Percentiles rank a stretch among this genome's conserved stretches.
phyloP scores from a whole-genome alignment of 202 grass and related monocot genomes.

The Musa balbisiana region DNA sequence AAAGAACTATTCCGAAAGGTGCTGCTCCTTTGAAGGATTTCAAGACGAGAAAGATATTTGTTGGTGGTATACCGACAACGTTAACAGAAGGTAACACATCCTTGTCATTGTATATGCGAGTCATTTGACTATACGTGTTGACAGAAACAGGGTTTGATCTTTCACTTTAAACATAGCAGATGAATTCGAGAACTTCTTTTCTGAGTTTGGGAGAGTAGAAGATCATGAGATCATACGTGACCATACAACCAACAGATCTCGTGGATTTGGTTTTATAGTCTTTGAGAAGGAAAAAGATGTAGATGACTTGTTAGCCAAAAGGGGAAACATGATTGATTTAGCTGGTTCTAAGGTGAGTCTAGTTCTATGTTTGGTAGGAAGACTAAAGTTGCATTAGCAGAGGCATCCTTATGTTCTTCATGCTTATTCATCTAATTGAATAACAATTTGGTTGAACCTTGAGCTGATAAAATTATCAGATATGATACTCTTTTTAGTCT shows the following conservation, averaged over 20 bases:
- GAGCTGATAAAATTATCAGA: neutral
- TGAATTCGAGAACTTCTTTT: constrained; percentile 85
- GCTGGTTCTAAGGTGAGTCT: constrained; percentile 78
- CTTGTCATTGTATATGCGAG: neutral
- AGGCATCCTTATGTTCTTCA: neutral
- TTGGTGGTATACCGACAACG: constrained; percentile 56
- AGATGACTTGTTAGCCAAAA: constrained; percentile 90
- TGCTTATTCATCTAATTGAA: neutral
- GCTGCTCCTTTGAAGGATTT: constrained; percentile 83
- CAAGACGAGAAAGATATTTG: constrained; percentile 87
- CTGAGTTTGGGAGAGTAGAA: constrained; percentile 61
- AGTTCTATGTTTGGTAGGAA: constrained; percentile 22
- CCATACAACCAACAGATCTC: constrained; percentile 57
- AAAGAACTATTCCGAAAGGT: constrained; percentile 86
- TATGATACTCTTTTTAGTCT: too few relatives aligned
- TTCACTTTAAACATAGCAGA: constrained; percentile 43
- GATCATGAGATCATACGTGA: constrained; percentile 85
- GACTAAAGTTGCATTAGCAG: constrained; percentile 26
- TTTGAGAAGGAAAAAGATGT: constrained; percentile 80
- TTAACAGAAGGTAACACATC: constrained; percentile 52
- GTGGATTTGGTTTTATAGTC: constrained; percentile 90
- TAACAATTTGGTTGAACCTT: neutral
- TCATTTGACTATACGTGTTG: neutral
- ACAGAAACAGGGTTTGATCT: neutral
- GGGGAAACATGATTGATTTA: constrained; percentile 90